Evolutionary conservation across 805 yeast species (phyloP), one percentile per base, ranked within the genome.

Genomic region (Candida berthetii): DNA sequence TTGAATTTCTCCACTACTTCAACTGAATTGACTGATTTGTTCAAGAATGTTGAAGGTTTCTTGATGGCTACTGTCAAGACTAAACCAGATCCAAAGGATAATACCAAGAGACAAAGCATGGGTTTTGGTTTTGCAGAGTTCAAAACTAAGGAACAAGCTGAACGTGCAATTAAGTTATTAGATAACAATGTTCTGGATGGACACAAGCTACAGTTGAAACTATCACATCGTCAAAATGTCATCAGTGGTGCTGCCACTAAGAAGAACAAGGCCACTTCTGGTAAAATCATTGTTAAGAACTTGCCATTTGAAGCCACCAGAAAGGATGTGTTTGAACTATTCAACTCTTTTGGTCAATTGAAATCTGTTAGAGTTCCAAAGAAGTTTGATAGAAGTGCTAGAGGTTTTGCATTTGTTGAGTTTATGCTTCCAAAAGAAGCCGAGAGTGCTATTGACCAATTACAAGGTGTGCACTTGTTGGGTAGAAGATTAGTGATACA

Each of bases 351-450:
- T 66, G 99, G 99, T 44, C 90, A 86, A 64, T 71, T 93, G 56
- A 87, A 90, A 55, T 85, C 97, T 2, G 96, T 90, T 35, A 80
- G 99, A 58, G 91, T 93, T 38, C 99, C 99, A 27, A 85, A 85
- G 77, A 93, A 93, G 62, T 90, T 91, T 68, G 95, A 93, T 72
- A 85, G 84, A 58, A 76, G 88, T 31, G 95, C 97, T 11, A 80
- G 99, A 60, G 99, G 99, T 60, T 93, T 93, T 70, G 99, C 98
- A 0, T 93, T 93, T 62, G 96, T 95, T 36, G 99, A 93, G 65
- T 93, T 85, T 58, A 69, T 85, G 10, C 68, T 93, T 33, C 74
- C 86, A 18, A 81, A 87, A 61, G 99, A 93, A 63, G 97, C 99
- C 1, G 96, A 85, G 59, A 79, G 72, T 57, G 99, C 98, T 13